These are phyloP conservation scores for Daedalea quercina DNA, from an alignment of 768 basidiomycete genomes.

Conservation along the genomic window DNA sequence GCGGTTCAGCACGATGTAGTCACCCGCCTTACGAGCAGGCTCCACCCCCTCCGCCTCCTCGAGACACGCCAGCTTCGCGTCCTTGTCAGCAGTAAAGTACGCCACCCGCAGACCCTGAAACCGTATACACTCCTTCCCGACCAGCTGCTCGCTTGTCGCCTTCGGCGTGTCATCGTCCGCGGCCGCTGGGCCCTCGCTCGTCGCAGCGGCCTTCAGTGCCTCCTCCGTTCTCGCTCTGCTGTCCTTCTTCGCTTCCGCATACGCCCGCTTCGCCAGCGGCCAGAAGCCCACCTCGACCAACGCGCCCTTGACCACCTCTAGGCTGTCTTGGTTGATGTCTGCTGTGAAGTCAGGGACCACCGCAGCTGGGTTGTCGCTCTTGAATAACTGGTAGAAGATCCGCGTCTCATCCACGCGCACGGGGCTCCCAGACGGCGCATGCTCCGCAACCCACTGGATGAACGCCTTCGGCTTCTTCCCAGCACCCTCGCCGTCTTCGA, in stretches of 20 bases:
- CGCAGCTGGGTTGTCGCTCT: constrained; percentile 79
- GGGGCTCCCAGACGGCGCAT: constrained; percentile 70
- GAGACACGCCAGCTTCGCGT: constrained; percentile 61
- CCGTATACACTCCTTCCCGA: constrained; percentile 87
- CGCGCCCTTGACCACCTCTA: constrained; percentile 75
- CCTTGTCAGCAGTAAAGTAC: constrained; percentile 92
- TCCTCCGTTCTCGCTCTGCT: constrained; percentile 56
- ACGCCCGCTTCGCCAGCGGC: constrained; percentile 63
- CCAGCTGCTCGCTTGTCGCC: constrained; percentile 70
- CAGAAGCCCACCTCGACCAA: constrained; percentile 89
- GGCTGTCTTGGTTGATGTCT: constrained; percentile 78
- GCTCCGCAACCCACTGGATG: constrained; percentile 96
- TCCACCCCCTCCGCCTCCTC: constrained; percentile 41
- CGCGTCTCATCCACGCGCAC: constrained; percentile 85
- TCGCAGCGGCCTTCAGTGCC: constrained; percentile 42
- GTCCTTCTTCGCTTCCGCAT: constrained; percentile 59
- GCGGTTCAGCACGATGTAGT: constrained; percentile 80
- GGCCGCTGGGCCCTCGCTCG: constrained; percentile 17
- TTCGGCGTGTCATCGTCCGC: constrained; percentile 54
- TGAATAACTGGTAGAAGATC: constrained; percentile 91
- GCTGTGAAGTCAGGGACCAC: constrained; percentile 67
- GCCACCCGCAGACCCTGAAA: constrained; percentile 96
- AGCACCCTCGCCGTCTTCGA: constrained; percentile 56
- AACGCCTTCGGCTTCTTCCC: constrained; percentile 84
- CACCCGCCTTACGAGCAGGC: constrained; percentile 53